A percentile compares a stretch with the other conserved stretches of the same genome.
Conservation (phyloP, 371 early-diverging fungal species). For the Mucor saturninus region DNA sequence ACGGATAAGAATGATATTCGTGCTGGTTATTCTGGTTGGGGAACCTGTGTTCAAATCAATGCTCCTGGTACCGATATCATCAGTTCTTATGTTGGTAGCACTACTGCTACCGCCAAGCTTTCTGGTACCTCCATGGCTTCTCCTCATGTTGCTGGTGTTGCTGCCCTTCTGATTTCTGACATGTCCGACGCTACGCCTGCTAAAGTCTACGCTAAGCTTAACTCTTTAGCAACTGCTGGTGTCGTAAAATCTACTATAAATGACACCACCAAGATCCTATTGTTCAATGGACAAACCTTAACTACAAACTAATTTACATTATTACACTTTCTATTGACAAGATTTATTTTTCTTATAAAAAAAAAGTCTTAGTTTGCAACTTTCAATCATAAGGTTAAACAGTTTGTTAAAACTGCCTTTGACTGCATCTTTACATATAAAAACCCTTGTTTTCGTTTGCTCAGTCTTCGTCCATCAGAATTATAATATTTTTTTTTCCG, state of each 20-base stretch:
- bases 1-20: slow-evolving; percentile 52
- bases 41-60: slow-evolving; percentile 65
- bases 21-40: slow-evolving; percentile 58
- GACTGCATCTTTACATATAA: too few species aligned
- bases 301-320: slow-evolving; percentile 7
- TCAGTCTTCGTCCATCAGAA: too few species aligned
- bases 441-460: too few species aligned
- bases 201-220: slow-evolving; percentile 30
- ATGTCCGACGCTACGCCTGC: slow-evolving; percentile 31
- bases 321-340: too few species aligned
- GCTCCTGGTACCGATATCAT: slow-evolving; percentile 59
- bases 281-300: slow-evolving; percentile 29
- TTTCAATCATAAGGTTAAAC: too few species aligned
- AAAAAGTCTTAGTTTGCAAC: too few species aligned
- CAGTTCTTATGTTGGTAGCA: slow-evolving; percentile 43
- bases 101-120: slow-evolving; percentile 49
- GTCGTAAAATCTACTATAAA: background rate
- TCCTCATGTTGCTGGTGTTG: slow-evolving; percentile 84
- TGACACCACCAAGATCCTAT: slow-evolving; percentile 14
- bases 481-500: too few species aligned
- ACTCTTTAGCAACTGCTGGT: slow-evolving; percentile 18
- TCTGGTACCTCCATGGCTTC: slow-evolving; percentile 83
- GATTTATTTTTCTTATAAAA: too few species aligned
- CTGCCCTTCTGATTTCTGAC: slow-evolving; percentile 53
- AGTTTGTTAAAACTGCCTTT: too few species aligned